Base-by-base conservation (phyloP, 2,329 filamentous ascomycete genomes). In the Juglanconis oblonga region DNA sequence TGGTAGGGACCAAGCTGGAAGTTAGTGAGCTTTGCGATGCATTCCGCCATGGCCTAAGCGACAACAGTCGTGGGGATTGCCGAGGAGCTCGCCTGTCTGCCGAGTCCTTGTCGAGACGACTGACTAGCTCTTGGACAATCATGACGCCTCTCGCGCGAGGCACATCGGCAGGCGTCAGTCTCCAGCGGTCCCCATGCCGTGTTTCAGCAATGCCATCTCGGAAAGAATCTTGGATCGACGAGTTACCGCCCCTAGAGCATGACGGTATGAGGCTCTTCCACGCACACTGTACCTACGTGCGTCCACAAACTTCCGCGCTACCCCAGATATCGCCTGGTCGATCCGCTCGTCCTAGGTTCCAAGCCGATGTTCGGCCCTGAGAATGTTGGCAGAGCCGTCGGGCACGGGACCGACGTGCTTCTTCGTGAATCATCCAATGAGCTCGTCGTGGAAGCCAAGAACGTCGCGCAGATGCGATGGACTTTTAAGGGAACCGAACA, bases 1-100 rank as follows among this genome's bases (percentile, higher is more conserved):
- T 61, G 57, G 53, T 35, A 50, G 11, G 49, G 48, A 62, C 38
- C 56, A 49, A 44, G 40, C 17, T 42, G n/a, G 40, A 13, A 54
- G 40, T 42, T 32, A 14, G 24, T 9, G 5, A 9, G 11, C 8
- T 24, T 14, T 32, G 11, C 5, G 31, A 13, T 31, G 4, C 24
- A 48, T 13, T 48, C 24, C 45, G 45, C 24, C 24, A 48, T 10
- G 8, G 31, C 7, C 17, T 11, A 29, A 31, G 31, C 45, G 9
- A 31, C 8, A 29, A 48, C 24, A 13, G 45, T 4, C 45, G n/a
- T 24, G 24, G 45, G 33, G 45, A 48, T 48, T 31, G 45, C 45
- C 45, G 45, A 48, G 36, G 45, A 48, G 36, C 47, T 48, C 24
- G 38, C 38, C 33, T 17, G 32, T 59, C 51, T 55, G 56, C 56